A percentile compares a stretch with the other conserved stretches of the same genome.
These are phyloP conservation scores for Fragilariopsis cylindrus DNA, from an alignment of 108 stramenopile genomes.

Conservation along the genomic window DNA sequence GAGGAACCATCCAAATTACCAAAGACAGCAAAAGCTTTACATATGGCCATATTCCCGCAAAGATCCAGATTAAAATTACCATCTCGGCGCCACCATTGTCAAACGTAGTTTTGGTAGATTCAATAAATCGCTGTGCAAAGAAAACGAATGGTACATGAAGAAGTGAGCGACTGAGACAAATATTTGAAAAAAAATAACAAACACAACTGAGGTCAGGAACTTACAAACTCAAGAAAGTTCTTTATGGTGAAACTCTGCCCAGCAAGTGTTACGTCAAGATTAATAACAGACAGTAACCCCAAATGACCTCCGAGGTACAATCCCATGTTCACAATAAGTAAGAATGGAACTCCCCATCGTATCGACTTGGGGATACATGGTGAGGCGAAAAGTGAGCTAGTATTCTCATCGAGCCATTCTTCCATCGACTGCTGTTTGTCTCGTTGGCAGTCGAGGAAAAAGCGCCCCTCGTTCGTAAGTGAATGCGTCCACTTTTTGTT, in stretches of 20 bases:
- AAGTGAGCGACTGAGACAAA: neutral
- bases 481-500: slow-evolving; percentile 36
- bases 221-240: slow-evolving; percentile 60
- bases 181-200: neutral
- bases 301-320: slow-evolving; percentile 68
- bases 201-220: slow-evolving; percentile 40
- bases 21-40: slow-evolving; percentile 58
- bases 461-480: slow-evolving; percentile 21
- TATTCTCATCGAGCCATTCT: slow-evolving; percentile 44
- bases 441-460: slow-evolving; percentile 30
- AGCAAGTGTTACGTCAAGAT: slow-evolving; percentile 55
- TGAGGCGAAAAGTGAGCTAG: slow-evolving; percentile 48
- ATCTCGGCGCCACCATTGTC: slow-evolving; percentile 66
- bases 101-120: slow-evolving; percentile 56
- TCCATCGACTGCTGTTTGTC: slow-evolving; percentile 31
- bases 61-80: slow-evolving; percentile 61
- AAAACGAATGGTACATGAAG: neutral
- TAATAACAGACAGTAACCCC: slow-evolving; percentile 50
- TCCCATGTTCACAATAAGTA: slow-evolving; percentile 56
- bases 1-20: slow-evolving; percentile 61
- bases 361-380: slow-evolving; percentile 38
- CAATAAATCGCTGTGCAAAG: slow-evolving; percentile 33
- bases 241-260: slow-evolving; percentile 54
- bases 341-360: slow-evolving; percentile 53
- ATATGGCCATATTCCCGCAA: slow-evolving; percentile 80